Base-by-base conservation (phyloP, 148 eudicot genomes). In the Rhododendron simsii region DNA sequence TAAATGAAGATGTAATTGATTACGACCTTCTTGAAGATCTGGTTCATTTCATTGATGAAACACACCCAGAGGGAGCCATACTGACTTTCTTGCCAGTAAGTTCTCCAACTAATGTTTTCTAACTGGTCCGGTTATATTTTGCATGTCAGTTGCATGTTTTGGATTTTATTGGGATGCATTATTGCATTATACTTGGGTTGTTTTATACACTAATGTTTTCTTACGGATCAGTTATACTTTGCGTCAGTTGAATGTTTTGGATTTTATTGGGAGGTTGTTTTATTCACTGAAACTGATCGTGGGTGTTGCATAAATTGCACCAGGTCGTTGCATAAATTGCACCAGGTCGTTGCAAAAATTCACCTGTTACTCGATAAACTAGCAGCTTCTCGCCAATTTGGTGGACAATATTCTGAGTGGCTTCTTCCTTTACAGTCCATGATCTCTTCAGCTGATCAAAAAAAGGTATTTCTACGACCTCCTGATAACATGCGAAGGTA, bases 21-120 rank as follows among this genome's bases (percentile, higher is more conserved):
- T 97, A 93, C 88, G 99, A 97, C 93, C 90, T 97, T 90, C 95
- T 97, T 86, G 98, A 97, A 90, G 99, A 97, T 88, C 90, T 97
- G 92, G 95, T 97, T 61, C 93, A 94, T 87, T 88, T 93, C 88
- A 91, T 97, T 88, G 98, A 97, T 89, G 98, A 97, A 89, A 91
- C 92, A 81, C 91, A 91, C 89, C 92, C 91, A 30, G 95, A 94
- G 87, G 99, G 99, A 5, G 98, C 99, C 48, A 94, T 97, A 84
- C 92, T 97, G 86, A 93, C 95, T 85, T 97, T 97, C 89, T 91
- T 95, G 87, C 99, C 98, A n/a, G 99, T 94, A 93, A 93, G 92
- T 82, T 39, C 80, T 26, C 59, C 61, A 18, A 77, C 23, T 53
- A 78, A 67, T 47, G 30, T 20, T 71, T 50, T 81, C 57, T 16